Conservation (phyloP, 202 grass and related monocot genomes). For the Dendrocalamus latiflorus region DNA sequence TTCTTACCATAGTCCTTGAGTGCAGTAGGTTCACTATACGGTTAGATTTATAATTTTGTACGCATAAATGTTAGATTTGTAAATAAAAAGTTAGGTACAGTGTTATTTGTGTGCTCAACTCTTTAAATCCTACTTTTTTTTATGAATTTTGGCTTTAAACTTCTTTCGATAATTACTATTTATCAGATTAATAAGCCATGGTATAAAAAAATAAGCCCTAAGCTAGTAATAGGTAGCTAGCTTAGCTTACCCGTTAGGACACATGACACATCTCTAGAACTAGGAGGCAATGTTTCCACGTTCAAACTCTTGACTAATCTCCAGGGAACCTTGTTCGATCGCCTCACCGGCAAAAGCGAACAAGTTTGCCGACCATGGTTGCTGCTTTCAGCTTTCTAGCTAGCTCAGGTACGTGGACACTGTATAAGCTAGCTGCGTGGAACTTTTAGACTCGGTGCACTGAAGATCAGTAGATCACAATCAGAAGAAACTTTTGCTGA, state of each 20-base stretch:
- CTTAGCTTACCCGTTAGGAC: neutral
- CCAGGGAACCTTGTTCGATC: slow-evolving; percentile 15
- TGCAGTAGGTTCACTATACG: too few relatives aligned
- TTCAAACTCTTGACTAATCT: too few relatives aligned
- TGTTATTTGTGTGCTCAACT: too few relatives aligned
- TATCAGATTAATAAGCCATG: too few relatives aligned
- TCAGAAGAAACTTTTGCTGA: neutral
- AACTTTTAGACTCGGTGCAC: neutral
- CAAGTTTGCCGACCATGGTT: neutral
- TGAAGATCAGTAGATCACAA: neutral
- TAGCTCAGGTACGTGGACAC: neutral
- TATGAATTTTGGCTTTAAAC: too few relatives aligned
- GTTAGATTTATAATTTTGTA: too few relatives aligned
- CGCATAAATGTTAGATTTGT: too few relatives aligned
- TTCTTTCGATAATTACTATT: too few relatives aligned
- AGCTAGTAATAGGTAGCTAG: neutral
- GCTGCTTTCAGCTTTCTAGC: neutral
- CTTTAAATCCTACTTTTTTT: too few relatives aligned
- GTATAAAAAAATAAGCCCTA: too few relatives aligned
- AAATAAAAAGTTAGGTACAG: too few relatives aligned
- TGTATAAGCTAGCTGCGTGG: neutral
- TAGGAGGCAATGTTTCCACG: slow-evolving; percentile 20
- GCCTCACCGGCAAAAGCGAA: neutral
- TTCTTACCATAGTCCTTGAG: too few relatives aligned
- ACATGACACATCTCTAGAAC: neutral